A percentile compares a stretch with the other conserved stretches of the same genome.
phyloP scores from a whole-genome alignment of 1,139 yeast genomes.

The Suhomyces taliae region DNA sequence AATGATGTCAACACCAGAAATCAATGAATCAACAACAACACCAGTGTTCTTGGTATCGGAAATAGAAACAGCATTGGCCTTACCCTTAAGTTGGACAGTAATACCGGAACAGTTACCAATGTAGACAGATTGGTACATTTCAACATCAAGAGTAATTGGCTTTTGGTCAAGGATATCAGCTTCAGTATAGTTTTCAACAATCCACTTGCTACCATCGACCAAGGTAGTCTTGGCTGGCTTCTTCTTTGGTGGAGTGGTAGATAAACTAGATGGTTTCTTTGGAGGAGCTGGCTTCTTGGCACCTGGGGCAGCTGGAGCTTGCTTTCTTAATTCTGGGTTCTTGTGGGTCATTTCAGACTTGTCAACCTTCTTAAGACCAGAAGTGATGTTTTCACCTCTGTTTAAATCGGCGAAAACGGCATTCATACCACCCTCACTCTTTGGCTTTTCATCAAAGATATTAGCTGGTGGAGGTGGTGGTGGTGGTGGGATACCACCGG shows the following conservation, averaged over 20 bases:
- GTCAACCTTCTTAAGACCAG: slow-evolving; percentile 88
- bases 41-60: slow-evolving; percentile 73
- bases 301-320: slow-evolving; percentile 36
- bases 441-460: slow-evolving; percentile 45
- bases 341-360: slow-evolving; percentile 93
- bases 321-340: slow-evolving; percentile 75
- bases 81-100: slow-evolving; percentile 84
- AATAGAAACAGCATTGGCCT: slow-evolving; percentile 83
- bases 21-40: slow-evolving; percentile 77
- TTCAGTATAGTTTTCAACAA: slow-evolving; percentile 74
- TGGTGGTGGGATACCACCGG: slow-evolving; percentile 45
- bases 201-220: slow-evolving; percentile 82
- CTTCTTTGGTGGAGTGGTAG: slow-evolving; percentile 41
- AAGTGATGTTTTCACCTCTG: slow-evolving; percentile 80
- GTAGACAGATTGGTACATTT: slow-evolving; percentile 84
- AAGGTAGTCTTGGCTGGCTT: slow-evolving; percentile 77
- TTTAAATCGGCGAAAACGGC: slow-evolving; percentile 94
- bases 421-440: slow-evolving; percentile 58
- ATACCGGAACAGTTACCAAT: slow-evolving; percentile 76
- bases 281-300: slow-evolving; percentile 67
- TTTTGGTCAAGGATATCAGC: slow-evolving; percentile 40
- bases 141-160: slow-evolving; percentile 69
- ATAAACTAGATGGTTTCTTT: slow-evolving; percentile 65
- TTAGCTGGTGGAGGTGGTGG: slow-evolving; percentile 54
- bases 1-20: slow-evolving; percentile 86